phyloP scores from a whole-genome alignment of 306 rosid genomes.

The Begonia fuchsioides region DNA sequence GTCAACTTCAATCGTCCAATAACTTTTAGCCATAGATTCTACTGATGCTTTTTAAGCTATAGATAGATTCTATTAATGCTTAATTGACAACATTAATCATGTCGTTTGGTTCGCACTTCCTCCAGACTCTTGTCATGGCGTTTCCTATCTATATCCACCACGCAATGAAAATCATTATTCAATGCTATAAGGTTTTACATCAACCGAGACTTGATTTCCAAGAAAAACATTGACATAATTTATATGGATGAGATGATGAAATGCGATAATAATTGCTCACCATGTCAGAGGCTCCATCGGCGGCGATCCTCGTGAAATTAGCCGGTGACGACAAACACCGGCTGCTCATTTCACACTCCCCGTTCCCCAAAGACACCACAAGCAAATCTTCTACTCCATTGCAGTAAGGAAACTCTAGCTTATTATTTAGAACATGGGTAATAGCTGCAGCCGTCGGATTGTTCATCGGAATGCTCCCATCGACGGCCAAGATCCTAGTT shows the following conservation, averaged over 20 bases:
- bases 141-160: too few relatives aligned
- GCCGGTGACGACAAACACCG: constrained; percentile 23
- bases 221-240: too few relatives aligned
- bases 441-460: constrained; percentile 78
- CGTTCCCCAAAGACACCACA: constrained; percentile 80
- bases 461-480: constrained; percentile 74
- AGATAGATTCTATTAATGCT: too few relatives aligned
- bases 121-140: too few relatives aligned
- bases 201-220: too few relatives aligned
- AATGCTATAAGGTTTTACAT: too few relatives aligned
- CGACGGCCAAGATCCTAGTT: constrained; percentile 64
- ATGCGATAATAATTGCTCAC: constrained; percentile 22
- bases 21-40: too few relatives aligned
- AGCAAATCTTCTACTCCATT: constrained; percentile 54
- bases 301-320: constrained; percentile 48
- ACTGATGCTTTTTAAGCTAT: too few relatives aligned
- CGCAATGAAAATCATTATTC: too few relatives aligned
- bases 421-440: constrained; percentile 86
- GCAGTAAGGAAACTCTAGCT: constrained; percentile 85
- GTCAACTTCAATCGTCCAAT: too few relatives aligned
- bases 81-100: too few relatives aligned
- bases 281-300: constrained; percentile 86
- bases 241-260: not conserved
- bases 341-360: constrained; percentile 43
- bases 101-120: too few relatives aligned